Percentiles rank a stretch among this genome's conserved stretches.
Conservation (phyloP, 306 rosid species). For the Cucurbita pepo region DNA sequence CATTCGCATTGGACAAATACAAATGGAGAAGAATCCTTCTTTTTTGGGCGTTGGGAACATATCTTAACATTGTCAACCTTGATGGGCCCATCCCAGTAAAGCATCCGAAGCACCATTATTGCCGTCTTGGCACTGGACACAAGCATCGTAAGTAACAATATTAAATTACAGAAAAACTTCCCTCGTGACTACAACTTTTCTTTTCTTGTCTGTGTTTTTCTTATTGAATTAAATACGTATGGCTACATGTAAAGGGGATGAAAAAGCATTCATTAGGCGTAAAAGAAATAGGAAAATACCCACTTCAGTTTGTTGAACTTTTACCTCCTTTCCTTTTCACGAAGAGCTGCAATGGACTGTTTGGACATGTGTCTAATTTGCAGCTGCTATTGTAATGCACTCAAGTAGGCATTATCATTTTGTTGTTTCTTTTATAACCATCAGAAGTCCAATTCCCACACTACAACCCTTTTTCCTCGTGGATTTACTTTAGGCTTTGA, state of each 20-base stretch:
- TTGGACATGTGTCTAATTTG: not conserved
- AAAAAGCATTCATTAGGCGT: not conserved
- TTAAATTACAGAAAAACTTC: not conserved
- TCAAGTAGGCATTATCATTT: not conserved
- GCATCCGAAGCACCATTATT: conserved; percentile 9
- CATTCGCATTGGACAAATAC: conserved; percentile 3
- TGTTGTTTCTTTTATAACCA: not conserved
- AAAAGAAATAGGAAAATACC: not conserved
- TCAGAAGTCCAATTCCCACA: conserved; percentile 3
- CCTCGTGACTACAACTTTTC: not conserved
- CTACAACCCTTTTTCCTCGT: not conserved
- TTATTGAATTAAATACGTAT: not conserved
- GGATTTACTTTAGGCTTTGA: not conserved
- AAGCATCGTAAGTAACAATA: not conserved
- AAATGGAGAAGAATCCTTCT: not conserved
- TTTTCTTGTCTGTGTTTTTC: not conserved
- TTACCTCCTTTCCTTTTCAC: not conserved
- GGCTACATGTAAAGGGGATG: not conserved
- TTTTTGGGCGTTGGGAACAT: conserved; percentile 3
- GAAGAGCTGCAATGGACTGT: not conserved
- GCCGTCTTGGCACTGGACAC: not conserved
- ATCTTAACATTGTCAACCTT: not conserved
- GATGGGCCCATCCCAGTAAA: not conserved
- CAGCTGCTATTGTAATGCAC: not conserved
- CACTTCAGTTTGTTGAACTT: not conserved